Conservation (phyloP, 2,329 filamentous ascomycete species). For the Graphiopsis chlorocephala region DNA sequence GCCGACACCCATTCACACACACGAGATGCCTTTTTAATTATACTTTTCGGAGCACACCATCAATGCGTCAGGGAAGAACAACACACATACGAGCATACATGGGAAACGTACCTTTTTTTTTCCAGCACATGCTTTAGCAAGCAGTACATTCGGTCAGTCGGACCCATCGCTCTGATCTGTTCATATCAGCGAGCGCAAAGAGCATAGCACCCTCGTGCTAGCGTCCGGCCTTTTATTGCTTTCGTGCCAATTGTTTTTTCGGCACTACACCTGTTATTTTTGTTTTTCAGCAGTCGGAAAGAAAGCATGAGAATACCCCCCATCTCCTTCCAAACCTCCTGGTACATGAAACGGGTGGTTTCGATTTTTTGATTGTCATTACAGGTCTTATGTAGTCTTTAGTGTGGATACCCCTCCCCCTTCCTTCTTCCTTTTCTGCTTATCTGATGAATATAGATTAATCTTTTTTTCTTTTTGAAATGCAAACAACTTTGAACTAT, state of each 20-base stretch:
- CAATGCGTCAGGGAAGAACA: not conserved
- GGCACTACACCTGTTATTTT: not conserved
- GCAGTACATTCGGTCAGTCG: not conserved
- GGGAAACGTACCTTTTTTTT: not conserved
- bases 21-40: not conserved
- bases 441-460: not conserved
- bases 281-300: not conserved
- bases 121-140: not conserved
- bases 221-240: not conserved
- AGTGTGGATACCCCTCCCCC: constrained; percentile 19
- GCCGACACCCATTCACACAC: not conserved
- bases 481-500: not conserved
- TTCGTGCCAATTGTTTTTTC: not conserved
- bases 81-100: not conserved
- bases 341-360: not conserved
- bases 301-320: constrained; percentile 8
- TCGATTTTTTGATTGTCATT: not conserved
- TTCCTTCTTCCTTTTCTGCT: not conserved
- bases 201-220: not conserved
- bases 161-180: not conserved
- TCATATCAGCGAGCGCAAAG: not conserved
- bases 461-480: not conserved
- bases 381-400: not conserved
- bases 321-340: not conserved
- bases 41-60: not conserved